Conservation (phyloP, 163 green algal genomes). For the Chloroidium sp. region DNA sequence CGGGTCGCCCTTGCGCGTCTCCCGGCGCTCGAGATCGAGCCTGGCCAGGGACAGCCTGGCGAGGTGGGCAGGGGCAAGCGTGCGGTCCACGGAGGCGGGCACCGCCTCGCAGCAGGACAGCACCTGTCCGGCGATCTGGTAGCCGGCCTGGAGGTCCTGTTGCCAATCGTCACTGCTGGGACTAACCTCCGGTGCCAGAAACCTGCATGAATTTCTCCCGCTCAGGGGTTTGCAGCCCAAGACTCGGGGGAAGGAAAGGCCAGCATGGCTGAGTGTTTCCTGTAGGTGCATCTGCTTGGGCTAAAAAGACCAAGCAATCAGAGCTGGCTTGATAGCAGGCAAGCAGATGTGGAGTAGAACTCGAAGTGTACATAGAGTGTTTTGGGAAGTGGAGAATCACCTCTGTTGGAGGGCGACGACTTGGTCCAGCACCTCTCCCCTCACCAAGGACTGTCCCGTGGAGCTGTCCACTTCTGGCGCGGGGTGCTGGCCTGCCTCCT, state of each 20-base stretch:
- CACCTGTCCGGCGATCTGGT: conserved; percentile 30
- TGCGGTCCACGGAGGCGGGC: conserved; percentile 27
- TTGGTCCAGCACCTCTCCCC: conserved; percentile 60
- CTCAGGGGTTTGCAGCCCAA: neutral
- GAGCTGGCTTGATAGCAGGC: neutral
- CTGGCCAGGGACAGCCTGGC: conserved; percentile 29
- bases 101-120: conserved; percentile 25
- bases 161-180: neutral
- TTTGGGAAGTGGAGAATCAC: neutral
- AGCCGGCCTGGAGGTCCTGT: conserved; percentile 22
- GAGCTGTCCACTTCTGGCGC: conserved; percentile 28
- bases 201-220: no score
- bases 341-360: neutral
- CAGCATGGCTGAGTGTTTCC: no score
- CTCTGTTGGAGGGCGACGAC: conserved; percentile 54
- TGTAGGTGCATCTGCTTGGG: no score
- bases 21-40: conserved; percentile 12
- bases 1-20: neutral
- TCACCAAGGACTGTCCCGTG: conserved; percentile 46
- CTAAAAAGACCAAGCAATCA: neutral
- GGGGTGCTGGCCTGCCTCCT: conserved; percentile 9
- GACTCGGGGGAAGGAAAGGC: neutral
- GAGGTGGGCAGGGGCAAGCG: conserved; percentile 32
- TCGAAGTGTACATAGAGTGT: neutral
- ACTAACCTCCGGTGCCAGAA: neutral